These are phyloP conservation scores for Globisporangium iwayamae DNA, from an alignment of 352 stramenopile genomes.

Conservation along the genomic window DNA sequence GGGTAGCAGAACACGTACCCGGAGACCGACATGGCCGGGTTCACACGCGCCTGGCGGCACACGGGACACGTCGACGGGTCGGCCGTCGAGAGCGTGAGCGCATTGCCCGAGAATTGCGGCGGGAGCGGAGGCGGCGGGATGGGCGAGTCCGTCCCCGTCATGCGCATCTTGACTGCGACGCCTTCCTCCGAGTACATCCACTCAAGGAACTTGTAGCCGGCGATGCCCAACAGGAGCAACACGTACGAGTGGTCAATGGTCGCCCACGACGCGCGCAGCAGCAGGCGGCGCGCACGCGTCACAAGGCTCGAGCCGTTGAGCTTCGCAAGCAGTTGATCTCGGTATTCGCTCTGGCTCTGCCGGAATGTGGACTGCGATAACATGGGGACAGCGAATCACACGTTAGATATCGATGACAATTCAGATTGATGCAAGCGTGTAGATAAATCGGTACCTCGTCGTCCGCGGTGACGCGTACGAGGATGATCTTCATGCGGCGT, in stretches of 20 bases:
- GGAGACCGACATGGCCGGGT: slow-evolving; percentile 66
- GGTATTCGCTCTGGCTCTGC: slow-evolving; percentile 55
- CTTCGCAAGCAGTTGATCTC: slow-evolving; percentile 43
- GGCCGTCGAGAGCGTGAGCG: slow-evolving; percentile 38
- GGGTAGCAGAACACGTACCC: slow-evolving; percentile 85
- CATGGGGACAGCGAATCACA: background rate
- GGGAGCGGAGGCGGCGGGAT: slow-evolving; percentile 71
- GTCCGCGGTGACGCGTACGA: slow-evolving; percentile 66
- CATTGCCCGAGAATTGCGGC: slow-evolving; percentile 59
- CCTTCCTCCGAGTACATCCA: slow-evolving; percentile 89
- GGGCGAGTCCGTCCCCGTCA: slow-evolving; percentile 50
- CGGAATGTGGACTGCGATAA: slow-evolving; percentile 34
- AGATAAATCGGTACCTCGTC: slow-evolving; percentile 44
- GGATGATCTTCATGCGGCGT: slow-evolving; percentile 60
- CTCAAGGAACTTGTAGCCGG: slow-evolving; percentile 83
- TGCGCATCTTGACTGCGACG: slow-evolving; percentile 46
- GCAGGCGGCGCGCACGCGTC: slow-evolving; percentile 34
- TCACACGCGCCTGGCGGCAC: slow-evolving; percentile 70
- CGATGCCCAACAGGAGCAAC: slow-evolving; percentile 69
- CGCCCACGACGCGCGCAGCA: slow-evolving; percentile 56
- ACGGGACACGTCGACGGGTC: slow-evolving; percentile 57
- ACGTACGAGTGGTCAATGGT: slow-evolving; percentile 81
- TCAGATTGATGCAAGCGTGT: background rate
- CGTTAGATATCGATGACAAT: background rate
- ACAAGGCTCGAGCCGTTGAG: slow-evolving; percentile 40